phyloP scores from a whole-genome alignment of 352 stramenopile genomes.

The Plasmopara muralis region DNA sequence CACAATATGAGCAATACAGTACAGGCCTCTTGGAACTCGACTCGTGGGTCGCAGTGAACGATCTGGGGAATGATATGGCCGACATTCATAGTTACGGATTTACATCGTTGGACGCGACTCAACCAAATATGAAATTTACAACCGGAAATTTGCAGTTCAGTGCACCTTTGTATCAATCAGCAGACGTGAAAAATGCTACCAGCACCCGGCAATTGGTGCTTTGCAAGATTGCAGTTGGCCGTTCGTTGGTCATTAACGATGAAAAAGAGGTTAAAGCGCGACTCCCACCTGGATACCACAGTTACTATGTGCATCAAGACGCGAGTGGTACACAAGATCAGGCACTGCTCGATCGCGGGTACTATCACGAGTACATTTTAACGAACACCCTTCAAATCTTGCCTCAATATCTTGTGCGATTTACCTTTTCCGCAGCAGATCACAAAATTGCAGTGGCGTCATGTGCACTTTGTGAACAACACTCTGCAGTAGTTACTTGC shows the following conservation, averaged over 20 bases:
- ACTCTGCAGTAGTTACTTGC: conserved; percentile 41
- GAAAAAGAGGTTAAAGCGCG: conserved; percentile 37
- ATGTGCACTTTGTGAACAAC: conserved; percentile 63
- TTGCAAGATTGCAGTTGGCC: conserved; percentile 66
- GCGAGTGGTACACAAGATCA: conserved; percentile 10
- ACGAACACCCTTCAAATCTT: conserved; percentile 55
- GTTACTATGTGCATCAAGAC: conserved; percentile 49
- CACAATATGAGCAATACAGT: conserved; percentile 49
- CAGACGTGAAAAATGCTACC: conserved; percentile 15
- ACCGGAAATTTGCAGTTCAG: conserved; percentile 49
- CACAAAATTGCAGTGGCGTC: conserved; percentile 19
- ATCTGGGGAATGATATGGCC: conserved; percentile 50
- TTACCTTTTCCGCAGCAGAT: conserved; percentile 35
- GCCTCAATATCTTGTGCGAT: conserved; percentile 65
- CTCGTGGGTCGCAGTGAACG: conserved; percentile 66
- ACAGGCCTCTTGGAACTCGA: conserved; percentile 57
- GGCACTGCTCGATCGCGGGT: conserved; percentile 26
- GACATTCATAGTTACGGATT: conserved; percentile 51
- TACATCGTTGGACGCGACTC: conserved; percentile 34
- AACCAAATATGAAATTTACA: conserved; percentile 59
- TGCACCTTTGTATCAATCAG: conserved; percentile 9
- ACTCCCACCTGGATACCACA: conserved; percentile 64
- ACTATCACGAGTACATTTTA: conserved; percentile 77
- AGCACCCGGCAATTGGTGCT: conserved; percentile 54
- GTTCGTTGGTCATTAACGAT: conserved; percentile 39